Conservation (phyloP, 805 yeast species). For the Jamesozyma spencerorum region DNA sequence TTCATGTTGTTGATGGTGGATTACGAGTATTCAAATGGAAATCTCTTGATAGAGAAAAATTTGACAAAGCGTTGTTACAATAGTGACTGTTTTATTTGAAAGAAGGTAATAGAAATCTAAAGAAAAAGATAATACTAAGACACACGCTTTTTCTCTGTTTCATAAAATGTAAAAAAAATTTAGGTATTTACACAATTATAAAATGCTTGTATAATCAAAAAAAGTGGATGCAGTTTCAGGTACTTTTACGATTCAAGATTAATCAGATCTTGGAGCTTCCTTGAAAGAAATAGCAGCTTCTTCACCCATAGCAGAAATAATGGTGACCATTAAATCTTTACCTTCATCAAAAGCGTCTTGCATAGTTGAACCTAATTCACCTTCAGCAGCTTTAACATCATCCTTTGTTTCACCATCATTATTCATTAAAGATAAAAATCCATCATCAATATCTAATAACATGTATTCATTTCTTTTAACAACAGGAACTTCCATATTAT, state of each 20-base stretch:
- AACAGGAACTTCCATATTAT: conserved; percentile 99
- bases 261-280: conserved; percentile 81
- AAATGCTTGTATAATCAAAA: too few species aligned
- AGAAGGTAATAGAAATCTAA: too few species aligned
- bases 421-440: conserved; percentile 94
- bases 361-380: conserved; percentile 90
- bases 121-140: too few species aligned
- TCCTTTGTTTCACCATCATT: conserved; percentile 97
- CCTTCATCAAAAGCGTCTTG: conserved; percentile 94
- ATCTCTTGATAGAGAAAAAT: conserved; percentile 11
- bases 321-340: conserved; percentile 93
- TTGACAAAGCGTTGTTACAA: not conserved
- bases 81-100: too few species aligned
- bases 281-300: conserved; percentile 98
- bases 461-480: conserved; percentile 93
- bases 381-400: conserved; percentile 97
- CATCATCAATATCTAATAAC: conserved; percentile 97
- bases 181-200: too few species aligned
- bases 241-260: conserved; percentile 2
- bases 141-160: too few species aligned
- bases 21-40: conserved; percentile 26
- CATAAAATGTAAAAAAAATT: too few species aligned
- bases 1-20: conserved; percentile 20
- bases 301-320: conserved; percentile 98
- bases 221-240: not conserved